These are phyloP conservation scores for Pseudophaeomoniella oleicola DNA, from an alignment of 2,329 filamentous ascomycete species.

Conservation along the genomic window DNA sequence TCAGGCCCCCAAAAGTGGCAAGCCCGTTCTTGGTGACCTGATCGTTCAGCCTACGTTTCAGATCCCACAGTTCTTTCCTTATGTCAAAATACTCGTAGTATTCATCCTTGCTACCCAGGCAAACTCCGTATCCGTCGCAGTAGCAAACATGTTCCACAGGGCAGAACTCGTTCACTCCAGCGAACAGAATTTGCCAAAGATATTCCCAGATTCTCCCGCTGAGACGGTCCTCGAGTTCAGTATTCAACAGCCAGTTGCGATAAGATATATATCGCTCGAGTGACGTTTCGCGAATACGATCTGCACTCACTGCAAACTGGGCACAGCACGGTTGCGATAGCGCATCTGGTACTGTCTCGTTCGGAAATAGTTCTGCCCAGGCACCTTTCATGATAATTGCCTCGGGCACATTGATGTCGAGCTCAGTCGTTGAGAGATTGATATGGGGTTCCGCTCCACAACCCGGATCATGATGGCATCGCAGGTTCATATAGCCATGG, in stretches of 20 bases:
- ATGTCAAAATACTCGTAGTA: background rate
- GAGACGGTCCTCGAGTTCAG: slow-evolving; percentile 15
- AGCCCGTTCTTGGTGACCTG: background rate
- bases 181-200: slow-evolving; percentile 19
- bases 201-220: slow-evolving; percentile 18
- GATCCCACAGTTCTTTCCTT: background rate
- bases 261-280: slow-evolving; percentile 17
- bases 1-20: background rate
- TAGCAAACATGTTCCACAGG: slow-evolving; percentile 1
- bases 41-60: background rate
- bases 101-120: background rate
- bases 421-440: slow-evolving; percentile 15
- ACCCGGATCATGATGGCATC: slow-evolving; percentile 20
- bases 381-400: slow-evolving; percentile 12
- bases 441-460: slow-evolving; percentile 27
- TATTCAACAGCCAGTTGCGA: slow-evolving; percentile 17
- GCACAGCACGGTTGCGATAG: slow-evolving; percentile 16
- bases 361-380: slow-evolving; percentile 12
- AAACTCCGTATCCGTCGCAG: slow-evolving; percentile 2
- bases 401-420: slow-evolving; percentile 10
- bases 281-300: slow-evolving; percentile 15
- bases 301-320: slow-evolving; percentile 19
- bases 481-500: slow-evolving; percentile 24
- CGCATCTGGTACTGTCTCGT: slow-evolving; percentile 16
- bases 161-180: slow-evolving; percentile 7